Base-by-base conservation (phyloP, 306 rosid genomes). In the Malus sieversii region DNA sequence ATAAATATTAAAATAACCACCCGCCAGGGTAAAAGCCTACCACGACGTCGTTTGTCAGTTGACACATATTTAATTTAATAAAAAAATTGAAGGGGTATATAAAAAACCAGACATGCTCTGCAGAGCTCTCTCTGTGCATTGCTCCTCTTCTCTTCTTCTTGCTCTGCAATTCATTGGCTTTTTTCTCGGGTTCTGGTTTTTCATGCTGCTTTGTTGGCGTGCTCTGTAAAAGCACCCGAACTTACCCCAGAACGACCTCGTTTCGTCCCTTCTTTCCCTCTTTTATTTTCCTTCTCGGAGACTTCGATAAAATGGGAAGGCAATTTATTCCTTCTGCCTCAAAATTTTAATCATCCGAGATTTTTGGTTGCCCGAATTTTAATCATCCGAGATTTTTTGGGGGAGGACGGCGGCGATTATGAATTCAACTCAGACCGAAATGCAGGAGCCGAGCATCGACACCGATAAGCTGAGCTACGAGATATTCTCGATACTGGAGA, bases 391-490 rank as follows among this genome's bases (percentile, higher is more conserved):
- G 8, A 7, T 14, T 29, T 46, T 59, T 22, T 2, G 8, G 30
- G 64, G 63, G 53, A 48, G 53, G 20, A 48, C 55, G 8, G 20
- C 55, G 66, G 66, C 9, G 22, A 27, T 35, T 19, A 90, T 90
- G 96, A 87, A 77, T 76, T 84, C 83, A 15, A 84, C 86, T 58
- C 82, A 32, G 13, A 14, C 84, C 70, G 99, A 90, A 85, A 90
- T 90, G 93, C 91, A 96, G 52, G 99, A 96, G 74, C 99, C 99
- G 2, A 96, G 99, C 74, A 90, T 96, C 79, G 98, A 96, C 60
- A 92, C 97, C 4, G 99, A 96, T 87, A 96, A 96, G 86, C 90
- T 96, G 3, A 96, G 98, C 82, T 96, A 96, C 73, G 99, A 96
- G 82, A 96, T 96, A 72, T 96, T 96, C 83, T 96, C 99, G 48